Evolutionary conservation across 169 alveolate species (phyloP).

Genomic region (Theileria luwenshuni): DNA sequence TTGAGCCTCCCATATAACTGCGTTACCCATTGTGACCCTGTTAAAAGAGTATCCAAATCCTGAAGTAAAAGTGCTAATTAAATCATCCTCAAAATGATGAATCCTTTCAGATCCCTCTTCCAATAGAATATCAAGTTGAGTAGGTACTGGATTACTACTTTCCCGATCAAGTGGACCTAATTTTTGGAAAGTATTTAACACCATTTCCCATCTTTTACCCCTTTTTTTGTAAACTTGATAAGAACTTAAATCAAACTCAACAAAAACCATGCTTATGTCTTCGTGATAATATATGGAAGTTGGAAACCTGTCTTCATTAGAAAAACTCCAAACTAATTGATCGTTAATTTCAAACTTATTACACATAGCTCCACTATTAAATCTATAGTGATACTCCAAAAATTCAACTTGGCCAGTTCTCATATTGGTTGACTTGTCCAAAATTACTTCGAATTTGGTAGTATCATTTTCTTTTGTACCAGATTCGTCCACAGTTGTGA

Average conservation of each 20-base stretch:
- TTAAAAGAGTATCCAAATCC: background rate
- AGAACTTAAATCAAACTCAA: background rate
- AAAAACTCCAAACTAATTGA: background rate
- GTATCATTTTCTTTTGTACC: background rate
- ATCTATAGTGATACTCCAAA: background rate
- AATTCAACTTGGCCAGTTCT: background rate
- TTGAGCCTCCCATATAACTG: slow-evolving; percentile 9
- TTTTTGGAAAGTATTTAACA: background rate
- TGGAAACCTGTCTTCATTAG: slow-evolving; percentile 5
- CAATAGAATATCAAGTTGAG: no score
- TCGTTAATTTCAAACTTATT: slow-evolving; percentile 2
- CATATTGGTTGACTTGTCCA: background rate
- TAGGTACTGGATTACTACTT: no score
- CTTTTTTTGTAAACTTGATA: background rate
- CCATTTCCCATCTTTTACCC: slow-evolving; percentile 2
- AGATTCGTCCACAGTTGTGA: no score
- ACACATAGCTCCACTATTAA: background rate
- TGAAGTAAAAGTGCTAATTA: no score
- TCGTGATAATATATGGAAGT: slow-evolving; percentile 2
- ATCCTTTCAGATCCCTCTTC: no score
- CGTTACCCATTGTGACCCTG: background rate
- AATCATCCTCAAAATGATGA: no score
- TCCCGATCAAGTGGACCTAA: background rate
- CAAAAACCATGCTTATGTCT: slow-evolving; percentile 3
- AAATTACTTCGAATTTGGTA: background rate